Conservation (phyloP, 805 yeast species). For the Nakazawaea peltata region DNA sequence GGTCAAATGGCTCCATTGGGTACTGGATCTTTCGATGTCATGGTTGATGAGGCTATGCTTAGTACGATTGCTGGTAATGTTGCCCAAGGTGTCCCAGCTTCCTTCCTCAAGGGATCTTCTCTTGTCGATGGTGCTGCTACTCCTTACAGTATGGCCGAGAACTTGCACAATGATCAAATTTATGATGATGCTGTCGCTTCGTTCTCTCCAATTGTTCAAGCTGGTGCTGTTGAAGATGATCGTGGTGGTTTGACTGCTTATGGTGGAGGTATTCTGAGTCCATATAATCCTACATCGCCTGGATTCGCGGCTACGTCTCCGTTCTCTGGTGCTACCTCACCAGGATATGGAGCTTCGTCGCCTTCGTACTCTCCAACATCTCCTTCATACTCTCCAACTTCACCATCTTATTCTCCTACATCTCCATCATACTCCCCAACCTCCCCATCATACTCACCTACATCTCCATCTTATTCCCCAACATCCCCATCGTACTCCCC, state of each 20-base stretch:
- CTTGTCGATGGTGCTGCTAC: conserved; percentile 79
- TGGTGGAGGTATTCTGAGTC: conserved; percentile 52
- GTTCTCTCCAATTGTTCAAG: conserved; percentile 87
- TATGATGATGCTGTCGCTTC: conserved; percentile 59
- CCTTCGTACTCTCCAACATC: conserved; percentile 73
- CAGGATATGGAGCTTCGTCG: conserved; percentile 45
- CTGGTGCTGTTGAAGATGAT: conserved; percentile 62
- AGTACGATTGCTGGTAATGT: conserved; percentile 50
- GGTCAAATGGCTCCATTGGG: conserved; percentile 99
- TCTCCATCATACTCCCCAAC: conserved; percentile 69
- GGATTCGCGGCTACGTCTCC: conserved; percentile 43
- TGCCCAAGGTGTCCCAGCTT: conserved; percentile 26
- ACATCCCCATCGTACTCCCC: conserved; percentile 76
- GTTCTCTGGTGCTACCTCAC: conserved; percentile 47
- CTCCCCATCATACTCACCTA: conserved; percentile 62
- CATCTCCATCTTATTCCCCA: conserved; percentile 70
- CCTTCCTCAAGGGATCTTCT: conserved; percentile 33
- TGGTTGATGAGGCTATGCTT: conserved; percentile 85
- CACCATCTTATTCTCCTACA: conserved; percentile 60
- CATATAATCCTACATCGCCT: conserved; percentile 34
- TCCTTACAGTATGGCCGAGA: conserved; percentile 71
- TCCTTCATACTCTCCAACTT: conserved; percentile 61
- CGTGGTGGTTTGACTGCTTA: conserved; percentile 85
- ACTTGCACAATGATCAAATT: conserved; percentile 34
- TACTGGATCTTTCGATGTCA: conserved; percentile 95